Evolutionary conservation across 352 stramenopile species (phyloP), one percentile per base, ranked within the genome.

Genomic region (Elongisporangium anandrum): DNA sequence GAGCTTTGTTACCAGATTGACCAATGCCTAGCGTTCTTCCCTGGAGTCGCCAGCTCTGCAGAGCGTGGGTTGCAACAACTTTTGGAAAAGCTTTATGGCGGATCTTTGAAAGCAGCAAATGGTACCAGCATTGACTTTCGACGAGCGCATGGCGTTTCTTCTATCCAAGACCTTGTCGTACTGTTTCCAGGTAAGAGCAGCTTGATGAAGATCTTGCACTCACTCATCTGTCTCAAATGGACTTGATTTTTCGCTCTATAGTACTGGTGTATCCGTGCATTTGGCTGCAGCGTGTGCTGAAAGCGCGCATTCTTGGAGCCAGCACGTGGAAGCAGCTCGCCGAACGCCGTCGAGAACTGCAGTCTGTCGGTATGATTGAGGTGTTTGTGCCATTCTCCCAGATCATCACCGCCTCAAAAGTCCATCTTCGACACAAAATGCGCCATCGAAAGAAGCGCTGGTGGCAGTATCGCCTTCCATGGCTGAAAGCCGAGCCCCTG

Each of bases 241-340:
- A n/a, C 12, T 60, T 6, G 7, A 2, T 55, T n/a, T n/a, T n/a
- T n/a, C n/a, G 20, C 29, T 65, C 20, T 24, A 34, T 56, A 90
- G 80, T 85, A 47, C 60, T 90, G 15, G 49, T 88, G 1, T 88
- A 86, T 50, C 78, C 80, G n/a, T 83, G 73, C 24, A 61, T 86
- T 17, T 90, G 80, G 80, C 29, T 60, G 8, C 80, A 85, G 24
- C 74, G 64, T 13, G 76, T 90, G 8, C 68, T 90, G 10, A 65
- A 66, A 57, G 57, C 59, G 29, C 76, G 78, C 16, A 68, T 85
- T 38, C 58, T 90, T 9, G 78, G 78, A 1, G 49, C 70, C 12
- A 75, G 60, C 39, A 86, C 78, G 21, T 90, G 80, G 78, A 34
- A 64, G 15, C 64, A 59, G 12, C 52, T 90, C 19, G 51, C 63